Conservation (phyloP, 495 filamentous ascomycete species). For the Trichocladium antarcticum region DNA sequence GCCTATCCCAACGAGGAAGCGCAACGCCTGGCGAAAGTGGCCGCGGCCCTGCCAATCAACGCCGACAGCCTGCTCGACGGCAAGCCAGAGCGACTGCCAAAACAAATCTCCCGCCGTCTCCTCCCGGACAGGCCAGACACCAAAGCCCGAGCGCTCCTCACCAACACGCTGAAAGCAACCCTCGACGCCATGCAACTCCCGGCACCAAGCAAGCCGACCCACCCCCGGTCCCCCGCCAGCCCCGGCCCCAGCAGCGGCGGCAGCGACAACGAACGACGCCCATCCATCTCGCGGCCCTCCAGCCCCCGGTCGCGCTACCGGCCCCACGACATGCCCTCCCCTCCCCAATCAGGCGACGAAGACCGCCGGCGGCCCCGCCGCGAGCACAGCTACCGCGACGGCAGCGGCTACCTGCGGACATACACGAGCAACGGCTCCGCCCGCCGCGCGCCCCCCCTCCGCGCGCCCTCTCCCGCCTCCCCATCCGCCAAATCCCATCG, state of each 20-base stretch:
- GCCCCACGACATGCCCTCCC: slow-evolving; percentile 2
- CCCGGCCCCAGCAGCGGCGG: not conserved
- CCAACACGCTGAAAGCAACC: slow-evolving; percentile 18
- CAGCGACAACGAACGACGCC: not conserved
- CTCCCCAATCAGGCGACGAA: not conserved
- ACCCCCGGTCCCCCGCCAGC: too few species aligned
- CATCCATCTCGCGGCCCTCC: not conserved
- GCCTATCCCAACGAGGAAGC: slow-evolving; percentile 72
- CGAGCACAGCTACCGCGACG: slow-evolving; percentile 1
- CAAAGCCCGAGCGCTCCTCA: slow-evolving; percentile 18
- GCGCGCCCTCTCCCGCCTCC: not conserved
- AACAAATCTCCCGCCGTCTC: slow-evolving; percentile 62
- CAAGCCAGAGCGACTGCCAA: slow-evolving; percentile 63
- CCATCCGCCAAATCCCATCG: not conserved
- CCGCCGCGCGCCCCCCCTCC: not conserved
- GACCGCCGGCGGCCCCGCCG: not conserved
- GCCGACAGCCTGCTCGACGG: slow-evolving; percentile 47
- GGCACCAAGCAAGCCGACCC: too few species aligned
- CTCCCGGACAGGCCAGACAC: slow-evolving; percentile 44
- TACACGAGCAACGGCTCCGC: slow-evolving; percentile 10
- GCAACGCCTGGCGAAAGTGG: slow-evolving; percentile 59
- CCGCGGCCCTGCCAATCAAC: slow-evolving; percentile 63
- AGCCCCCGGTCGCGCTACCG: slow-evolving; percentile 7
- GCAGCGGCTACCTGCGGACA: not conserved
- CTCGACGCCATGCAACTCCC: slow-evolving; percentile 17